These are phyloP conservation scores for Echria macrotheca DNA, from an alignment of 495 filamentous ascomycete species.

Conservation along the genomic window DNA sequence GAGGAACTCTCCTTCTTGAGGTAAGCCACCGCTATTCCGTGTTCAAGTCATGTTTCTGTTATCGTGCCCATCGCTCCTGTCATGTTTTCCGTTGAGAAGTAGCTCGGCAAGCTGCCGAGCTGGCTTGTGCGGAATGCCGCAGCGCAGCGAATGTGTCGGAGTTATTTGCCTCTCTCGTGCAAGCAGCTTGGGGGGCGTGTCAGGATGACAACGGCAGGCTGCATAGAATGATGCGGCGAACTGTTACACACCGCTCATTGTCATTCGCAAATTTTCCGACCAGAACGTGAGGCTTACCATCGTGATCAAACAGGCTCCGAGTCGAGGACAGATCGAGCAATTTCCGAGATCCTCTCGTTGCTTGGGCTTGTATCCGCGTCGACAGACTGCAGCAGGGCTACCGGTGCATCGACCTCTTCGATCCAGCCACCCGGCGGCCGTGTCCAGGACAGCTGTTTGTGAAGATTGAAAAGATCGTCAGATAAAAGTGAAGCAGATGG, in stretches of 20 bases:
- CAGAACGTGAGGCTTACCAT: not conserved
- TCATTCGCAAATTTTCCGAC: not conserved
- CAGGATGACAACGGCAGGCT: too few relatives aligned
- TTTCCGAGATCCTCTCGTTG: conserved; percentile 64
- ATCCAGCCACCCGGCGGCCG: conserved; percentile 35
- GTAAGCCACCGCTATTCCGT: too few relatives aligned
- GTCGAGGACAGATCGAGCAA: conserved; percentile 11
- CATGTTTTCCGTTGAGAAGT: not conserved
- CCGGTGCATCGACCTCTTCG: conserved; percentile 65
- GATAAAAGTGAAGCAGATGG: conserved; percentile 13
- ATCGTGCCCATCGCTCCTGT: too few relatives aligned
- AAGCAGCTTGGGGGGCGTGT: too few relatives aligned
- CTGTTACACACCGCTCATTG: not conserved
- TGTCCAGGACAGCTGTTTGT: conserved; percentile 67
- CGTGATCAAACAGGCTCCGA: not conserved
- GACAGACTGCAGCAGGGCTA: conserved; percentile 75
- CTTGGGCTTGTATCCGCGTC: conserved; percentile 85
- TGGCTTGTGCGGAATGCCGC: too few relatives aligned
- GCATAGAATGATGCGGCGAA: too few relatives aligned
- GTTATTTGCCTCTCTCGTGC: too few relatives aligned
- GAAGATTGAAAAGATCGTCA: conserved; percentile 44
- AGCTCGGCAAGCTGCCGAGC: too few relatives aligned
- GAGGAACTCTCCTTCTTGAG: conserved; percentile 45
- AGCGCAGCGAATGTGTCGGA: too few relatives aligned
- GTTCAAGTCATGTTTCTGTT: too few relatives aligned